Conservation (phyloP, 2,329 filamentous ascomycete genomes). For the Alternaria sp. region DNA sequence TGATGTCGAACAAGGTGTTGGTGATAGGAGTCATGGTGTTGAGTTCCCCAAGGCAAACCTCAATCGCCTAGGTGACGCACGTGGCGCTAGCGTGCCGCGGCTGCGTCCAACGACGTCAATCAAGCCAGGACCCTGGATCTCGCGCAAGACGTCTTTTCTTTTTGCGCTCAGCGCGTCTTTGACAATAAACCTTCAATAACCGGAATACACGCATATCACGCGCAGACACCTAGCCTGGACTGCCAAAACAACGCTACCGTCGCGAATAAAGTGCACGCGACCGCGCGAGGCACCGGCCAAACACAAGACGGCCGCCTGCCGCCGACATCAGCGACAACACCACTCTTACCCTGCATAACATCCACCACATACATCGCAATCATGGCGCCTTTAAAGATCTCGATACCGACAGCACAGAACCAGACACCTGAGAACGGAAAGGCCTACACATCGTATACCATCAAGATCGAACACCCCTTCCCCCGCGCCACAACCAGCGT, state of each 20-base stretch:
- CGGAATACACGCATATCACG: background rate
- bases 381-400: constrained; percentile 58
- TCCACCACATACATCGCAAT: background rate
- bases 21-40: constrained; percentile 8
- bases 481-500: constrained; percentile 78
- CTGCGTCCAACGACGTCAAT: constrained; percentile 25
- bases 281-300: constrained; percentile 10
- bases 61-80: constrained; percentile 13
- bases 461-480: constrained; percentile 77
- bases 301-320: constrained; percentile 6
- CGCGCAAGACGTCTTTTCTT: background rate
- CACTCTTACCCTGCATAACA: background rate
- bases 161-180: background rate
- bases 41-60: background rate
- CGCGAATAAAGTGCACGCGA: constrained; percentile 16
- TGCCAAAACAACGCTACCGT: background rate
- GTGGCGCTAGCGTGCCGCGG: constrained; percentile 25
- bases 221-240: background rate
- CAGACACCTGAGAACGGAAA: constrained; percentile 62
- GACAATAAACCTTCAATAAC: background rate
- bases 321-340: background rate
- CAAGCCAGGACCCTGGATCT: constrained; percentile 3
- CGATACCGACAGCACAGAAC: constrained; percentile 59
- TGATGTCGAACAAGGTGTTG: background rate
- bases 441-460: constrained; percentile 79